Conservation (phyloP, 129 eudicot genomes). For the Silybum marianum region DNA sequence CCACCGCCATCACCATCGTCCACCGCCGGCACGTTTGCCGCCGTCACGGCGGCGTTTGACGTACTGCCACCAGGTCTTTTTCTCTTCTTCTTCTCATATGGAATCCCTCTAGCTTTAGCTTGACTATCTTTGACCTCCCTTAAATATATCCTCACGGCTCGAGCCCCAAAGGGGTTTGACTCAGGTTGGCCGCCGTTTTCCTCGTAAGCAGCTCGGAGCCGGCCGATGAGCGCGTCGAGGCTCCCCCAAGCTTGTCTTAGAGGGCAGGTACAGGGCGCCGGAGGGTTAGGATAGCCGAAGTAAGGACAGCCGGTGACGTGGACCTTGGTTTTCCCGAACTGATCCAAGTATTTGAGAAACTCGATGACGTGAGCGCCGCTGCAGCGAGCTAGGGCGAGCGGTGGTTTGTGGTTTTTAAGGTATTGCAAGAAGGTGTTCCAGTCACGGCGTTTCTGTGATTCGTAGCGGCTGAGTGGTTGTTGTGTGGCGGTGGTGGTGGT, state of each 20-base stretch:
- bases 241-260: constrained; percentile 78
- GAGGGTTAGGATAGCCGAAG: constrained; percentile 73
- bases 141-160: constrained; percentile 68
- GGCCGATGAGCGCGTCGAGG: constrained; percentile 73
- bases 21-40: not conserved
- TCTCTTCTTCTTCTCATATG: constrained; percentile 76
- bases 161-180: constrained; percentile 73
- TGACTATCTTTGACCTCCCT: constrained; percentile 76
- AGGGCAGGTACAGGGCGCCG: constrained; percentile 67
- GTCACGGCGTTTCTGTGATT: constrained; percentile 76
- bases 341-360: constrained; percentile 71
- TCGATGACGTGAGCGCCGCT: constrained; percentile 84
- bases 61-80: constrained; percentile 44
- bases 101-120: constrained; percentile 73
- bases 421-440: constrained; percentile 76
- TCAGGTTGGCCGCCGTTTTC: constrained; percentile 75
- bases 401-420: constrained; percentile 68
- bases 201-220: constrained; percentile 70
- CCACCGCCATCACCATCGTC: constrained; percentile 12
- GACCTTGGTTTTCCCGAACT: constrained; percentile 74
- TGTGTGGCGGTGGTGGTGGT: constrained; percentile 29
- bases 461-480: constrained; percentile 52
- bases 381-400: constrained; percentile 59
- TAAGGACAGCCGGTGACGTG: constrained; percentile 65
- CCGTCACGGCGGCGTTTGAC: not conserved